A percentile compares a stretch with the other conserved stretches of the same genome.
Conservation (phyloP, 768 basidiomycete species). For the Auricularia sp. region DNA sequence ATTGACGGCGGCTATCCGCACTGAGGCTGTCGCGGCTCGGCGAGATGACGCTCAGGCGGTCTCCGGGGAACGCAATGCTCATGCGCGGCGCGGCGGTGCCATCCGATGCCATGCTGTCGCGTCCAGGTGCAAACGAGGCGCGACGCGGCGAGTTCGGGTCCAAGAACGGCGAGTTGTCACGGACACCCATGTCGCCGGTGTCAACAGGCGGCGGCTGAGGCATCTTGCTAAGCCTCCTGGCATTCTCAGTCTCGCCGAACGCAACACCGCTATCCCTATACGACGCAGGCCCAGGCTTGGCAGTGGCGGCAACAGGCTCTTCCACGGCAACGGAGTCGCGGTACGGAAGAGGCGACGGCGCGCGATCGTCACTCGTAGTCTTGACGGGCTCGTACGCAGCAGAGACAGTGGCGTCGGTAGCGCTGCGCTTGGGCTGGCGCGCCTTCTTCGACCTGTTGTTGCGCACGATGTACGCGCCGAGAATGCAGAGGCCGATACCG, state of each 20-base stretch:
- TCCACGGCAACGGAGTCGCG: not conserved
- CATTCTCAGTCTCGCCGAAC: not conserved
- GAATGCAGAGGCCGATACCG: not conserved
- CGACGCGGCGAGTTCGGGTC: not conserved
- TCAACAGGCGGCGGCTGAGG: not conserved
- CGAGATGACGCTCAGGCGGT: not conserved
- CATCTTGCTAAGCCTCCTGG: not conserved
- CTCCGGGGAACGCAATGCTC: not conserved
- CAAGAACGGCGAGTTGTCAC: conserved; percentile 1
- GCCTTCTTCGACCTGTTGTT: not conserved
- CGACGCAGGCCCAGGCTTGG: not conserved
- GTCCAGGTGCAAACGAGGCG: not conserved
- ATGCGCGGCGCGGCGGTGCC: not conserved
- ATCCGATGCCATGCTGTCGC: not conserved
- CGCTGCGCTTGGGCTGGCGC: not conserved
- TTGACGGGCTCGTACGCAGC: not conserved
- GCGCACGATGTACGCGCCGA: not conserved
- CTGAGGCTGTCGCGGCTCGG: not conserved
- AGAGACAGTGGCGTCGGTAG: not conserved
- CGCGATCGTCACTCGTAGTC: not conserved
- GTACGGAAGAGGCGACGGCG: not conserved
- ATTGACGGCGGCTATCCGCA: not conserved
- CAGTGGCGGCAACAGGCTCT: not conserved
- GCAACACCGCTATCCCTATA: not conserved
- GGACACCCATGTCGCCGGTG: not conserved